Evolutionary conservation across 2,329 filamentous ascomycete species (phyloP), one percentile per base, ranked within the genome.

Genomic region (Exophiala sideris): DNA sequence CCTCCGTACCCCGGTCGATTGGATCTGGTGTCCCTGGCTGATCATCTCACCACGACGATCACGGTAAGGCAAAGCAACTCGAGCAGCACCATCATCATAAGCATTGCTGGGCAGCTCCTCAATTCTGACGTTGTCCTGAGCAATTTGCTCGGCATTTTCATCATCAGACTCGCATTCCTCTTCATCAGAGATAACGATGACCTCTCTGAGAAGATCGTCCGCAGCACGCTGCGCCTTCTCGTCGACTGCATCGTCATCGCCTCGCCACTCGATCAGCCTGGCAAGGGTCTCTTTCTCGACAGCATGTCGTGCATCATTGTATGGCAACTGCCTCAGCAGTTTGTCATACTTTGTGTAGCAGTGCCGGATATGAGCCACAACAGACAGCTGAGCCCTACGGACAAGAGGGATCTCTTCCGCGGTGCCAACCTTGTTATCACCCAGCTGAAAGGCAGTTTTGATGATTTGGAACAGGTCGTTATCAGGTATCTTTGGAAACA

Each of bases 121-220:
- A 54, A 76, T 67, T 50, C 70, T 76, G 16, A 66, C 64, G 57
- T 73, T 68, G 41, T 68, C 68, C 36, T 68, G 65, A 47, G 47
- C 56, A 41, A 64, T 47, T 44, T 56, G 59, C 24, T 62, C 50
- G 7, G 61, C 58, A 32, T 64, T 60, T 46, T 70, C 72, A 47
- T 73, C 68, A 50, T 73, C 73, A 21, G 67, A 67, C 40, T 74
- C 72, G 48, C 71, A 72, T 40, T 81, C 79, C 49, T 84, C 80
- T 61, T 83, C 81, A 63, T 84, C 81, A 49, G 82, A 81, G 51
- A 85, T 79, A 49, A 85, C 78, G 61, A 86, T 84, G 54, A 84
- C 79, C 67, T 86, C 83, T 46, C 80, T 78, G 49, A 85, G 81
- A 29, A 83, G 79, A 61, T 85, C 81, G 64, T 85, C 81, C 18